Evolutionary conservation across 2,329 filamentous ascomycete species (phyloP).

Genomic region (Diaporthe sp.): DNA sequence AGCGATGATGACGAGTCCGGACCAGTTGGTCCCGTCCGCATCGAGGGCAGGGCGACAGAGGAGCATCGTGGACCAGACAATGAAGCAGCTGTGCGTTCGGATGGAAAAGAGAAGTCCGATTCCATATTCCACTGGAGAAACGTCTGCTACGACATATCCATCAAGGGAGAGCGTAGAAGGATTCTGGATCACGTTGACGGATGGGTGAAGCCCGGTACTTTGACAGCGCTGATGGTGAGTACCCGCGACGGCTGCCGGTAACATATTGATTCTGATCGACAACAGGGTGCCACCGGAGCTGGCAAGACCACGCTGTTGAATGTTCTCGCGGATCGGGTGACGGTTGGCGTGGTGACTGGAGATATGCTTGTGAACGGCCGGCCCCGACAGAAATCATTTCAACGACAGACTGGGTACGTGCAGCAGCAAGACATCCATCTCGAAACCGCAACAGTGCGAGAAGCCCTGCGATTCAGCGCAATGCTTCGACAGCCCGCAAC

Average conservation of each 20-base stretch:
- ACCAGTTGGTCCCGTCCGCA: conserved; percentile 61
- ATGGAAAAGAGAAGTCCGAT: not conserved
- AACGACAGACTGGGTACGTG: conserved; percentile 78
- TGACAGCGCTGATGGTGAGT: conserved; percentile 42
- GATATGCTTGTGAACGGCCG: conserved; percentile 78
- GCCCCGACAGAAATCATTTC: conserved; percentile 75
- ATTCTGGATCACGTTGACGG: conserved; percentile 42
- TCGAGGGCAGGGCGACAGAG: conserved; percentile 60
- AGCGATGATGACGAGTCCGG: conserved; percentile 70
- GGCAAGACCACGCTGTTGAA: conserved; percentile 81
- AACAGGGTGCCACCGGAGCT: conserved; percentile 72
- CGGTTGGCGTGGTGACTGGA: conserved; percentile 78
- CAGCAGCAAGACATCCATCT: conserved; percentile 79
- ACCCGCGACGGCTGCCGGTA: not conserved
- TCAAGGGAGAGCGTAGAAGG: conserved; percentile 38
- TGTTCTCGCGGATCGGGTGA: conserved; percentile 77
- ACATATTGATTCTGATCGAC: not conserved
- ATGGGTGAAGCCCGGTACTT: conserved; percentile 42
- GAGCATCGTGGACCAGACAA: conserved; percentile 43
- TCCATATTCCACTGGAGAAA: conserved; percentile 42
- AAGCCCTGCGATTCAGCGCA: conserved; percentile 75
- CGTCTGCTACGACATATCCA: conserved; percentile 41
- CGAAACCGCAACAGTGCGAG: conserved; percentile 74
- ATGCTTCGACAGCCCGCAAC: conserved; percentile 73
- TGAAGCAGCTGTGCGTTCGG: conserved; percentile 8